phyloP scores from a whole-genome alignment of 371 early-diverging fungal species.

The Mortierella sp. region DNA sequence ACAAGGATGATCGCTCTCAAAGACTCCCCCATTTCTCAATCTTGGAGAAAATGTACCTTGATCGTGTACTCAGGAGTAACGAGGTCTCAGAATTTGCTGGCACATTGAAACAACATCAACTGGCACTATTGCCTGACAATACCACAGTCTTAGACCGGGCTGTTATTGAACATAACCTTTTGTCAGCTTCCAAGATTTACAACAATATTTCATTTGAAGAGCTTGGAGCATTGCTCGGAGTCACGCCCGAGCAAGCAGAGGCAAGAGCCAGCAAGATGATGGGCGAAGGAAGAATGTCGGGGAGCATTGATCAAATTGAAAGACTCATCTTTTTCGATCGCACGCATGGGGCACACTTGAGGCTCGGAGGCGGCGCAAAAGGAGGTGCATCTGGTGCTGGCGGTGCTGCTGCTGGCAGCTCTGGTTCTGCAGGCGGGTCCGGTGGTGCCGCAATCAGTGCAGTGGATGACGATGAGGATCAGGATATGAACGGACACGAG shows the following conservation, averaged over 20 bases:
- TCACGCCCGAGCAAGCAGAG: slow-evolving; percentile 87
- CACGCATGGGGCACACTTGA: slow-evolving; percentile 43
- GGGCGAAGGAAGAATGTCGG: slow-evolving; percentile 88
- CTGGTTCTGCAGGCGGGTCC: slow-evolving; percentile 16
- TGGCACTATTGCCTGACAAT: slow-evolving; percentile 74
- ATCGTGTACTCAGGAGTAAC: slow-evolving; percentile 81
- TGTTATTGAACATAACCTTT: slow-evolving; percentile 94
- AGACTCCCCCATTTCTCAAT: slow-evolving; percentile 76
- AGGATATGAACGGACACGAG: slow-evolving; percentile 39
- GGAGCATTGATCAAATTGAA: slow-evolving; percentile 93
- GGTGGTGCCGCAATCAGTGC: slow-evolving; percentile 33
- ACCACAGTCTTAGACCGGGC: slow-evolving; percentile 93
- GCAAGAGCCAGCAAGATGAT: slow-evolving; percentile 89
- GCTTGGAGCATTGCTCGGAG: slow-evolving; percentile 82
- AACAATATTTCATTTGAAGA: slow-evolving; percentile 89
- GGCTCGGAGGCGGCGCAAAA: slow-evolving; percentile 41
- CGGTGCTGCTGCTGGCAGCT: slow-evolving; percentile 31
- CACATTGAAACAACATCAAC: slow-evolving; percentile 85
- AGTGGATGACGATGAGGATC: slow-evolving; percentile 44
- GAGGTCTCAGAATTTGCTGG: slow-evolving; percentile 85
- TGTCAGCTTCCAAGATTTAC: slow-evolving; percentile 89
- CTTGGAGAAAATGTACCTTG: slow-evolving; percentile 92
- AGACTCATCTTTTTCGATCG: slow-evolving; percentile 86
- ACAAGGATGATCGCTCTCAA: slow-evolving; percentile 90
- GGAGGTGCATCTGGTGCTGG: slow-evolving; percentile 29